Evolutionary conservation across 2,329 filamentous ascomycete species (phyloP), one percentile per base, ranked within the genome.

Genomic region (Pseudogymnoascus sp.): DNA sequence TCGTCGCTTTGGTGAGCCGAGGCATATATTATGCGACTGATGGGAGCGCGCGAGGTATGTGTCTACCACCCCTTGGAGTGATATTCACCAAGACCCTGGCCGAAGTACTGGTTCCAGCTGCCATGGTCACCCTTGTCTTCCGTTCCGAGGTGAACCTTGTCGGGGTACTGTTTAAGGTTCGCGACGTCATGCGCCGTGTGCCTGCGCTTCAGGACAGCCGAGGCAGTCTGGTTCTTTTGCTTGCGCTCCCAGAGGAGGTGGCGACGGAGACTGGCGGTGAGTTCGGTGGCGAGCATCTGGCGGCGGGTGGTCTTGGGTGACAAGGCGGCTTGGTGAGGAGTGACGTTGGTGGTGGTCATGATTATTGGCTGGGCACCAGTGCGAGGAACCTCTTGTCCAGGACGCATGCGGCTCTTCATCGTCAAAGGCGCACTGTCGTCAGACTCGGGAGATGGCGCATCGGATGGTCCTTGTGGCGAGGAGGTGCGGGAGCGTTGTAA

Each of bases 161-260:
- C 87, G 4, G 91, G 90, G 72, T 89, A 91, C 75, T 95, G 86
- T 77, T 89, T 90, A 48, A 98, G 82, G 75, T 96, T 96, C 67
- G 90, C 90, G 67, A 97, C 87, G 73, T 97, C 93, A 69, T 93
- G 90, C 2, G 93, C 90, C 6, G 93, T 96, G 75, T 97, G 92
- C 65, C 92, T 84, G 67, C 93, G 86, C 81, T 96, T 96, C 65
- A 96, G 82, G 63, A 93, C 90, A 1, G 93, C 92, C 68, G 93
- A 93, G 71, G 88, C 90, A 6, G 92, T 93, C 36, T 90, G 89
- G 65, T 91, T 92, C 83, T 95, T 96, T 74, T 98, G 93, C 73
- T 96, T 92, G 62, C 95, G 89, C 76, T 99, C 95, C 90, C 92
- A 96, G 14, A 98, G 84, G 14, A 99, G 86, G 71, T 97, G 90